Percentiles rank a stretch among this genome's conserved stretches.
These are phyloP conservation scores for Gossypium anomalum DNA, from an alignment of 345 rosid genomes.

Conservation along the genomic window DNA sequence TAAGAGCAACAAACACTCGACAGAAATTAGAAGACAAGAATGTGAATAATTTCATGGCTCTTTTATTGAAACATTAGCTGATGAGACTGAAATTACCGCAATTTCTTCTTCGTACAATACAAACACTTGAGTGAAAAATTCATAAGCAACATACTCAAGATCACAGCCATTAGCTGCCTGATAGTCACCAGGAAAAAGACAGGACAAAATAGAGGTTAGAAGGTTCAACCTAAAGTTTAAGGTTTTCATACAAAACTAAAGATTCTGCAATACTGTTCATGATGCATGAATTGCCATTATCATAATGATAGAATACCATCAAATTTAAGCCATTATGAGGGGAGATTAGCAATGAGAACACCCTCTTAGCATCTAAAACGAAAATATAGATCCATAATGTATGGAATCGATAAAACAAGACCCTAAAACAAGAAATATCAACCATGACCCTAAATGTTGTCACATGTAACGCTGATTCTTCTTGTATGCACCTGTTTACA, in stretches of 20 bases:
- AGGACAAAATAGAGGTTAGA: constrained; percentile 8
- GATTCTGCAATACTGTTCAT: not conserved
- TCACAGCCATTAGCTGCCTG: constrained; percentile 86
- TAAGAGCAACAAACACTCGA: constrained; percentile 21
- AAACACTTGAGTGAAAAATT: constrained; percentile 78
- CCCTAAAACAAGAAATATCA: not conserved
- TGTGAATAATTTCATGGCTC: not conserved
- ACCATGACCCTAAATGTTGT: not conserved
- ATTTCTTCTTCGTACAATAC: constrained; percentile 85
- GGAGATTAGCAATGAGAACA: not conserved
- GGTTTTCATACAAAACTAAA: not conserved
- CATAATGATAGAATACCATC: not conserved
- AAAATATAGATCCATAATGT: not conserved
- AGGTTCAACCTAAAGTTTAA: not conserved
- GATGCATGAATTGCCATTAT: not conserved
- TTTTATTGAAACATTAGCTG: not conserved
- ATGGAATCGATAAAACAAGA: not conserved
- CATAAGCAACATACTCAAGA: constrained; percentile 82
- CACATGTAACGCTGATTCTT: not conserved
- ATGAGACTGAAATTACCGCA: constrained; percentile 41
- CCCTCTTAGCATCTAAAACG: not conserved
- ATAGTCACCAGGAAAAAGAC: constrained; percentile 9
- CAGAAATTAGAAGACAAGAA: not conserved
- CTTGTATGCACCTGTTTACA: not conserved
- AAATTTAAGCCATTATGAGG: not conserved